Evolutionary conservation across 495 filamentous ascomycete species (phyloP), one percentile per base, ranked within the genome.

Genomic region (Lepraria neglecta): DNA sequence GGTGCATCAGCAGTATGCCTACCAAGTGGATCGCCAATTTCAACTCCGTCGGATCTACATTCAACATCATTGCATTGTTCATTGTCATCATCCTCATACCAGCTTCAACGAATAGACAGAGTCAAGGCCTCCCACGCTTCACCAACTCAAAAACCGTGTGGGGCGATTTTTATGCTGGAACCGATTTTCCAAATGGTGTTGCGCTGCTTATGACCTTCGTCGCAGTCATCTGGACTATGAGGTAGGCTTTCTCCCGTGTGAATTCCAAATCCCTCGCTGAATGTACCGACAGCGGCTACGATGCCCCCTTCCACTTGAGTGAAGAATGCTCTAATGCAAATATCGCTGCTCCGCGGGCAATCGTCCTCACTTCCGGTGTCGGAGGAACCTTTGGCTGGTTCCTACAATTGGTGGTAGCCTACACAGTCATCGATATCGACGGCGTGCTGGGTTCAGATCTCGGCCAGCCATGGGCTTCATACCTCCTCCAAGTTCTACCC

Each of bases 301-400:
- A 91, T 69, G 81, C 82, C 0, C 84, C 87, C 0, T 91, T 91
- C 68, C 88, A 91, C 71, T 71, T 91, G 27, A 82, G 81, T 40
- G 88, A 91, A 62, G 88, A 91, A 69, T 91, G 88, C 70, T 84
- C 83, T 50, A 91, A 91, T 67, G 88, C 88, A 33, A 84, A 85
- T 58, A 72, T 90, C 55, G 88, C 88, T 40, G 84, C 87, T 2
- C 88, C 88, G 0, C 79, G 88, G 14, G 87, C 88, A n/a, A 91
- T 91, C 61, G 80, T 90, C 28, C 74, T 91, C 67, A 91, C 88
- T 12, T 82, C 81, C 9, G 82, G 73, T 1, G 74, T 86, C 15
- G 88, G 88, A 7, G 88, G 87, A 14, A 59, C 88, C 3, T 76
- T 87, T 43, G 88, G 88, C 59, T 91, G 88, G 83, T 82, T 88